phyloP scores from a whole-genome alignment of 1,284 basidiomycete genomes.

The Ceratobasidium sp. region DNA sequence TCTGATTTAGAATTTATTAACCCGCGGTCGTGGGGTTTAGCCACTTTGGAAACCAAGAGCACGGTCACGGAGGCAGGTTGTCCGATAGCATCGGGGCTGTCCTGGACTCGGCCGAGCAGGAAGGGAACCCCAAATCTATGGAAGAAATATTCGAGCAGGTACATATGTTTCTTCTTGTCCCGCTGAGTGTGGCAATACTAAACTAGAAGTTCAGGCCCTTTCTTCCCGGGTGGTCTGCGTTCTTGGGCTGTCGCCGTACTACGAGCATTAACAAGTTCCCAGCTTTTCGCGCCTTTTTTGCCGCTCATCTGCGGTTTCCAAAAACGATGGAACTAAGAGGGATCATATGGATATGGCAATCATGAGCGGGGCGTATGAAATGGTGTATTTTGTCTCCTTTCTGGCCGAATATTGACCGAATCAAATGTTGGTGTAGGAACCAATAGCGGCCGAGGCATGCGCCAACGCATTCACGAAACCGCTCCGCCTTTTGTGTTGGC shows the following conservation, averaged over 20 bases:
- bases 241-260: slow-evolving; percentile 6
- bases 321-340: neutral
- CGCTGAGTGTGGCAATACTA: neutral
- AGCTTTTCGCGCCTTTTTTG: neutral
- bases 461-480: slow-evolving; percentile 4
- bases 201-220: neutral
- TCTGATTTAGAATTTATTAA: too few relatives aligned
- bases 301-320: neutral
- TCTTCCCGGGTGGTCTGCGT: slow-evolving; percentile 15
- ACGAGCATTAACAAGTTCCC: slow-evolving; percentile 24
- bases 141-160: slow-evolving; percentile 5
- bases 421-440: slow-evolving; percentile 11
- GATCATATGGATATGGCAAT: neutral
- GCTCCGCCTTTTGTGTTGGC: neutral
- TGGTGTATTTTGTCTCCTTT: neutral
- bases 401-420: too few relatives aligned
- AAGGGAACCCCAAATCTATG: neutral
- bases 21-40: neutral
- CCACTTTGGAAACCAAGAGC: neutral
- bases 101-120: neutral
- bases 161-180: neutral
- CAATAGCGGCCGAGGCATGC: neutral
- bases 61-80: slow-evolving; percentile 12
- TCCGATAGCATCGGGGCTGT: slow-evolving; percentile 6
- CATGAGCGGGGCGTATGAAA: neutral